These are phyloP conservation scores for Hypoxylon fragiforme DNA, from an alignment of 495 filamentous ascomycete species.

Conservation along the genomic window DNA sequence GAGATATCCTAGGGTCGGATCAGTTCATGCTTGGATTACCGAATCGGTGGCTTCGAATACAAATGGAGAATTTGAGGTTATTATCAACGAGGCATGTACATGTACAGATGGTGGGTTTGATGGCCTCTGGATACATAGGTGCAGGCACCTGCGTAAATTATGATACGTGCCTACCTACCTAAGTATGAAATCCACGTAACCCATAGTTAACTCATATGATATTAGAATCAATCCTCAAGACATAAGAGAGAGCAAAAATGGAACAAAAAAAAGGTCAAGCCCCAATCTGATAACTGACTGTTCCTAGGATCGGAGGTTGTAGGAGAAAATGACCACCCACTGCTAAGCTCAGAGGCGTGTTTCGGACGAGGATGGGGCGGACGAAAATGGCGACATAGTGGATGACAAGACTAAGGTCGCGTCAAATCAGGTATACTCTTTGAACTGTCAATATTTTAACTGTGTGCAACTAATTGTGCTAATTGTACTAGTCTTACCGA, in stretches of 20 bases:
- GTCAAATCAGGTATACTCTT: conserved; percentile 23
- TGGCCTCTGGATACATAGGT: too few relatives aligned
- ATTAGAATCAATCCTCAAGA: too few relatives aligned
- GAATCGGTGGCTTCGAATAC: too few relatives aligned
- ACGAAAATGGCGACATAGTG: conserved; percentile 14
- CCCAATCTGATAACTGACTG: conserved; percentile 7
- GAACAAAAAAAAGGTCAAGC: conserved; percentile 21
- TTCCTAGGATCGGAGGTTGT: conserved; percentile 16
- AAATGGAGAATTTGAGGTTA: too few relatives aligned
- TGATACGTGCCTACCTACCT: too few relatives aligned
- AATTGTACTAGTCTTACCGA: conserved; percentile 14
- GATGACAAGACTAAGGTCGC: conserved; percentile 15
- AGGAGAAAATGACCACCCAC: conserved; percentile 30
- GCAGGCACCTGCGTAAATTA: too few relatives aligned
- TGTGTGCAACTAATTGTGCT: conserved; percentile 5
- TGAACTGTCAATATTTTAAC: not conserved
- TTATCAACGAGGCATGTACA: too few relatives aligned
- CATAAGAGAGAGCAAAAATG: conserved; percentile 32
- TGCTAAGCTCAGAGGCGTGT: conserved; percentile 21
- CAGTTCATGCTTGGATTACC: too few relatives aligned
- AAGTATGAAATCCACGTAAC: too few relatives aligned
- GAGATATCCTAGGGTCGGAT: too few relatives aligned
- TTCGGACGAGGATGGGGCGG: conserved; percentile 24
- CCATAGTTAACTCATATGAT: too few relatives aligned
- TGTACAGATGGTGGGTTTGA: too few relatives aligned